Evolutionary conservation across 345 rosid genomes (phyloP).

Genomic region (Schrenkiella parvula): DNA sequence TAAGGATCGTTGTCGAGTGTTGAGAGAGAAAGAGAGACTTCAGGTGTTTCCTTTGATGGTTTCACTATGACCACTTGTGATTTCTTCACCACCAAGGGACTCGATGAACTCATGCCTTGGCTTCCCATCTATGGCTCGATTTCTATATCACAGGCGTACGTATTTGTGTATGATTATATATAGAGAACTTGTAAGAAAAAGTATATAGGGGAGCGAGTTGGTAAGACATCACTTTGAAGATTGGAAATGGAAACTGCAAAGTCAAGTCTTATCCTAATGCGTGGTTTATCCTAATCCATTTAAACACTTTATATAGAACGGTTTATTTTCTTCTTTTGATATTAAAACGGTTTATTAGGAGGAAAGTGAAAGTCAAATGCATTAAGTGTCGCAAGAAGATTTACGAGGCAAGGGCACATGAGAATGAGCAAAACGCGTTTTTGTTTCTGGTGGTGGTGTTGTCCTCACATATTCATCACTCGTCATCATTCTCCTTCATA

Average conservation of each 20-base stretch:
- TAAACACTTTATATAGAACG: neutral
- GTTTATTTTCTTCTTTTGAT: too few relatives aligned
- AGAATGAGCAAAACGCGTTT: constrained; percentile 21
- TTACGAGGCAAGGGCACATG: neutral
- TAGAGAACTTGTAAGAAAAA: neutral
- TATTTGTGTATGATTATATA: neutral
- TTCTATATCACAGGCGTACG: neutral
- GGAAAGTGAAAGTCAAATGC: constrained; percentile 2
- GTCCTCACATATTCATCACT: neutral
- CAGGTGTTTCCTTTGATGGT: constrained; percentile 47
- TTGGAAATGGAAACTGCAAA: constrained; percentile 27
- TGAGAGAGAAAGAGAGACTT: constrained; percentile 45
- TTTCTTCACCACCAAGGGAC: constrained; percentile 27
- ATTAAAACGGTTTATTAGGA: too few relatives aligned
- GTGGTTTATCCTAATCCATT: constrained; percentile 20
- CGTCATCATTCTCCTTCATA: neutral
- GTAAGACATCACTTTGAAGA: constrained; percentile 36
- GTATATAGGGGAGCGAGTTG: constrained; percentile 15
- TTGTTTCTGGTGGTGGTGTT: constrained; percentile 12
- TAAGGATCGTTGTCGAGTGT: constrained; percentile 50
- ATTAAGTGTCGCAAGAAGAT: constrained; percentile 2
- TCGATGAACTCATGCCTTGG: constrained; percentile 17
- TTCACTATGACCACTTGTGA: constrained; percentile 33
- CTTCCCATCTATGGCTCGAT: constrained; percentile 9
- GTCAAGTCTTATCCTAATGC: constrained; percentile 23